phyloP scores from a whole-genome alignment of 108 stramenopile genomes.

The Fragilaria crotonensis region DNA sequence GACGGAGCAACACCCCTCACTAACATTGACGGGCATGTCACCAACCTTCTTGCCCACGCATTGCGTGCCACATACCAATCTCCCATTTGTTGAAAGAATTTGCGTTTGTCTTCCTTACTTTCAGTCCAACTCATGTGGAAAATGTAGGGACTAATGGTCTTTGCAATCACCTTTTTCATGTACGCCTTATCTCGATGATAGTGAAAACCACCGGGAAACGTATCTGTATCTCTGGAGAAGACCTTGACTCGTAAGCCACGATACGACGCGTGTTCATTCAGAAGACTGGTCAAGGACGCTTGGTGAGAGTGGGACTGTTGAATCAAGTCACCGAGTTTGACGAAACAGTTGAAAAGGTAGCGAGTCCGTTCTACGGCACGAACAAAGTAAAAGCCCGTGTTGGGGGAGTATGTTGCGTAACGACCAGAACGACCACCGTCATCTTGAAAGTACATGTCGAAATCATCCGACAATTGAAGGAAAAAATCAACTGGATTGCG shows the following conservation, averaged over 20 bases:
- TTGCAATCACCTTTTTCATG: conserved; percentile 34
- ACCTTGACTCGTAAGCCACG: conserved; percentile 65
- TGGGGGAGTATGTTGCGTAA: conserved; percentile 43
- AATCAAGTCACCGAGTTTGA: conserved; percentile 58
- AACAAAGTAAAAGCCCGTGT: conserved; percentile 80
- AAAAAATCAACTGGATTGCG: conserved; percentile 1
- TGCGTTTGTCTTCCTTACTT: conserved; percentile 56
- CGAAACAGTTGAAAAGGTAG: conserved; percentile 43
- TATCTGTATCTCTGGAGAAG: conserved; percentile 32
- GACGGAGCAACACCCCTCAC: conserved; percentile 42
- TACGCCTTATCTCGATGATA: conserved; percentile 28
- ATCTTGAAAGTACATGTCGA: conserved; percentile 79
- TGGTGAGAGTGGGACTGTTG: conserved; percentile 54
- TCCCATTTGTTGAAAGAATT: conserved; percentile 67
- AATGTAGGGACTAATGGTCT: conserved; percentile 15
- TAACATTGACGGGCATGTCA: no score
- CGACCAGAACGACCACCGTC: conserved; percentile 60
- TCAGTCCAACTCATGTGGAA: conserved; percentile 81
- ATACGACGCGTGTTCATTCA: conserved; percentile 50
- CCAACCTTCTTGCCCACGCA: no score
- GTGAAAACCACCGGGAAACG: conserved; percentile 45
- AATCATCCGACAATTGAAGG: conserved; percentile 8
- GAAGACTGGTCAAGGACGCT: conserved; percentile 41
- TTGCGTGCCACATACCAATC: conserved; percentile 72
- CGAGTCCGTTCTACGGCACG: conserved; percentile 43